Base-by-base conservation (phyloP, 2,329 filamentous ascomycete species). In the Penicillium sp. region DNA sequence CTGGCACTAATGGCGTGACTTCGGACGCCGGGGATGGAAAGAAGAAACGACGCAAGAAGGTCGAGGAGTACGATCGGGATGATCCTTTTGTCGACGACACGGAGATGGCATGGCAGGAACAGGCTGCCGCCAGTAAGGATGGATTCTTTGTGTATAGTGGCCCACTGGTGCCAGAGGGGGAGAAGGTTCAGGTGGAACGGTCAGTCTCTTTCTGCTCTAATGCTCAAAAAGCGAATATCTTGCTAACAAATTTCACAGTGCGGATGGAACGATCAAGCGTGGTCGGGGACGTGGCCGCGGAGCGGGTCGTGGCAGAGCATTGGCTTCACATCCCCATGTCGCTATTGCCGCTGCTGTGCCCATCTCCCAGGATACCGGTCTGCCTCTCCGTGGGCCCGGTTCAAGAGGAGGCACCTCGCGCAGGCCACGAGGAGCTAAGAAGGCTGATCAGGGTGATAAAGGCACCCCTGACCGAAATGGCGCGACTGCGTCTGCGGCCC, bases 61-160 rank as follows among this genome's bases (percentile, higher is more conserved):
- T 83, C 42, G 86, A 88, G 65, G 85, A 87, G 58, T 88, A 88
- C 66, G 85, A 88, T 68, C 85, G 85, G 57, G 85, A 87, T 53
- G 86, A 88, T 62, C 85, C 86, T 45, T 88, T 88, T 68, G 86
- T 88, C 55, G 95, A 99, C 69, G 95, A 99, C 71, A 96, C 92
- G 1, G 95, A 99, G 73, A 76, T 97, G 70, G 83, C 96, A 0
- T 98, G 93, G 93, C 92, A 98, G 75, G 92, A 96, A 69, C 91
- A 96, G 72, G 93, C 93, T 7, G 92, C 93, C 4, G 93, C 95
- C 47, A 93, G 91, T 64, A 91, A 93, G 66, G 95, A 98, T 72
- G 95, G 95, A 1, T 99, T 98, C 79, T 99, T 98, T 72, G 95
- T 99, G 1, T 99, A 97, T 76, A 96, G 91, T 59, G 95, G 95